phyloP scores from a whole-genome alignment of 2,329 filamentous ascomycete species.

The Aspergillus pseudotamarii region DNA sequence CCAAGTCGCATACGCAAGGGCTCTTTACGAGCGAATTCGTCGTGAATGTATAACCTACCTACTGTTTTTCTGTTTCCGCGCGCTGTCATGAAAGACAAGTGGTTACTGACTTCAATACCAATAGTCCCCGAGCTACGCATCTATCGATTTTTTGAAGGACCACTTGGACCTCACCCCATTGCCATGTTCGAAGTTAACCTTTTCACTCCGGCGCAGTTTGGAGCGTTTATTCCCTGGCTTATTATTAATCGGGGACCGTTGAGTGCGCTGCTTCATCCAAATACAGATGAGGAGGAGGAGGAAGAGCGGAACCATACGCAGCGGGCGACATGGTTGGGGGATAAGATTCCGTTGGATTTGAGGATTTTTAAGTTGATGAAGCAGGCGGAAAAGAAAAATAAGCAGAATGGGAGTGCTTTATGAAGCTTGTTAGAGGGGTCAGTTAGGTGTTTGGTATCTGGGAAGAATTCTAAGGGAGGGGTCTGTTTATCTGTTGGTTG shows the following conservation, averaged over 20 bases:
- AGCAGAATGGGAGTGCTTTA: slow-evolving; percentile 4
- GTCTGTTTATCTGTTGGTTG: not conserved
- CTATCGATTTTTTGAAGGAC: slow-evolving; percentile 74
- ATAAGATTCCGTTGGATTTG: slow-evolving; percentile 49
- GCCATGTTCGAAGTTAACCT: slow-evolving; percentile 94
- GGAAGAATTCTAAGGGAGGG: too few species aligned
- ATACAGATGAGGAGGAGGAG: slow-evolving; percentile 57
- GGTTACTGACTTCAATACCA: not conserved
- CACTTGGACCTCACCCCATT: slow-evolving; percentile 78
- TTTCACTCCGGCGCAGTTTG: slow-evolving; percentile 83
- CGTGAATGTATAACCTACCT: slow-evolving; percentile 66
- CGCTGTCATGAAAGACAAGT: not conserved
- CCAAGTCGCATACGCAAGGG: slow-evolving; percentile 68
- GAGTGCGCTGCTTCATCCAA: slow-evolving; percentile 79
- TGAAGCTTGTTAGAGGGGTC: not conserved
- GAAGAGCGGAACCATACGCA: slow-evolving; percentile 56
- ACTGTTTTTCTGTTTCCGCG: not conserved
- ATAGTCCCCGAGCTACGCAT: slow-evolving; percentile 82
- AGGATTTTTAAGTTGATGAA: slow-evolving; percentile 38
- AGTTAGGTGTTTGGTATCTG: too few species aligned
- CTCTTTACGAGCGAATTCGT: slow-evolving; percentile 76
- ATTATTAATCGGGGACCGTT: slow-evolving; percentile 79
- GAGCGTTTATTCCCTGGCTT: slow-evolving; percentile 85
- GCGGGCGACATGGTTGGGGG: slow-evolving; percentile 49
- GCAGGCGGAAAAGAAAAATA: slow-evolving; percentile 25